Evolutionary conservation across 1,284 basidiomycete genomes (phyloP).

Genomic region (Lentinula novae-zelandiae): DNA sequence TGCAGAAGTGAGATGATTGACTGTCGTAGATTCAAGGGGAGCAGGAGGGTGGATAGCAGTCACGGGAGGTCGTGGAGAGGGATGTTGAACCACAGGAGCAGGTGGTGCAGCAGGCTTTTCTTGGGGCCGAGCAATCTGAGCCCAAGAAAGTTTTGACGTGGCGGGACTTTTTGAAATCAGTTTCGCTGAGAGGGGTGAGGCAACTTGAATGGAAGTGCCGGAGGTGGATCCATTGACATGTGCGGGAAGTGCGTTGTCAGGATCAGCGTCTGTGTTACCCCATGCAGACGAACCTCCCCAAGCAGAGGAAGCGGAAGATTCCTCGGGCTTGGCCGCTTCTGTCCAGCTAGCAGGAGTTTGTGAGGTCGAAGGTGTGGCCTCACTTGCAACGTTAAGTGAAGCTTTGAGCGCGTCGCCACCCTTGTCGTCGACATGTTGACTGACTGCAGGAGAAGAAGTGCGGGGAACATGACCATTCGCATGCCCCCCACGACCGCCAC

Average conservation of each 20-base stretch:
- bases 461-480: conserved; percentile 28
- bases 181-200: conserved; percentile 19
- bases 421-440: conserved; percentile 1
- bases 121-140: conserved; percentile 54
- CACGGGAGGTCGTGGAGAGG: conserved; percentile 12
- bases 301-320: conserved; percentile 22
- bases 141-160: conserved; percentile 75
- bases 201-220: conserved; percentile 17
- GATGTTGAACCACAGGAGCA: conserved; percentile 17
- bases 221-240: background rate
- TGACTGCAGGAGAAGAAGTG: conserved; percentile 9
- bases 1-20: conserved; percentile 18
- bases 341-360: conserved; percentile 11
- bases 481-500: conserved; percentile 38
- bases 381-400: background rate
- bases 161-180: conserved; percentile 54
- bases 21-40: background rate
- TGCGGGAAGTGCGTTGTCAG: background rate
- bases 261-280: conserved; percentile 19
- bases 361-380: conserved; percentile 10
- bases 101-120: conserved; percentile 12
- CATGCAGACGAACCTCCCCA: conserved; percentile 34
- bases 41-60: conserved; percentile 1
- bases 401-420: conserved; percentile 1
- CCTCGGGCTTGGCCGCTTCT: background rate